Evolutionary conservation across 2,329 filamentous ascomycete genomes (phyloP).

Genomic region (Penicillium sp.): DNA sequence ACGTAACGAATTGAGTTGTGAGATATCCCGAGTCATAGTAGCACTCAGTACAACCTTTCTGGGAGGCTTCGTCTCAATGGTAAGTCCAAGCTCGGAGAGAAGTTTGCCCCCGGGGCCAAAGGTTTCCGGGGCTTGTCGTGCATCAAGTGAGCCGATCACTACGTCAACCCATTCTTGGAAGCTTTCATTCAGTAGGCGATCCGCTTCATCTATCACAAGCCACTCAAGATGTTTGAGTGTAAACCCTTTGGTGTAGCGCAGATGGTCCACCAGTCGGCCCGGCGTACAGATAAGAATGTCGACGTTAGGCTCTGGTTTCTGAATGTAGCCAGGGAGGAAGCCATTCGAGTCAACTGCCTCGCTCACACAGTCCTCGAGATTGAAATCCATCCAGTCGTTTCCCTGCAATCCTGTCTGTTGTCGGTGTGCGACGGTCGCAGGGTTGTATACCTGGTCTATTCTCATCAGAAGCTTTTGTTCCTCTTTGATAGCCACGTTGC

Average conservation of each 20-base stretch:
- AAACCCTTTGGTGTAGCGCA: conserved; percentile 80
- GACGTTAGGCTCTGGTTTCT: conserved; percentile 67
- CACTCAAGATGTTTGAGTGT: conserved; percentile 73
- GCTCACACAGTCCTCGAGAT: conserved; percentile 46
- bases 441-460: conserved; percentile 66
- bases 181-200: conserved; percentile 84
- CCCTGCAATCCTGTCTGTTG: conserved; percentile 44
- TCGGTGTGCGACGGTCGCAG: conserved; percentile 53
- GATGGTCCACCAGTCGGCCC: conserved; percentile 85
- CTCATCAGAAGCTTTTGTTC: conserved; percentile 64
- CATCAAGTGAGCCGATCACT: conserved; percentile 60
- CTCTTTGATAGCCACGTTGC: conserved; percentile 68
- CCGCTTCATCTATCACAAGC: conserved; percentile 91
- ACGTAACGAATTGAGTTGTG: conserved; percentile 70
- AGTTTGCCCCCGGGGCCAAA: conserved; percentile 44
- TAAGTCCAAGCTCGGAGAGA: conserved; percentile 37
- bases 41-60: conserved; percentile 86
- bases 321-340: conserved; percentile 59
- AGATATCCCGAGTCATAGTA: conserved; percentile 84
- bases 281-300: conserved; percentile 91
- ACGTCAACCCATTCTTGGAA: conserved; percentile 86
- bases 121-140: conserved; percentile 50
- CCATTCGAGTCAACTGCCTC: conserved; percentile 41
- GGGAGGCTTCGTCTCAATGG: conserved; percentile 47
- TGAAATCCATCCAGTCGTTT: conserved; percentile 49